Evolutionary conservation across 2,329 filamentous ascomycete genomes (phyloP), one percentile per base, ranked within the genome.

Genomic region (Monilinia fructicola): DNA sequence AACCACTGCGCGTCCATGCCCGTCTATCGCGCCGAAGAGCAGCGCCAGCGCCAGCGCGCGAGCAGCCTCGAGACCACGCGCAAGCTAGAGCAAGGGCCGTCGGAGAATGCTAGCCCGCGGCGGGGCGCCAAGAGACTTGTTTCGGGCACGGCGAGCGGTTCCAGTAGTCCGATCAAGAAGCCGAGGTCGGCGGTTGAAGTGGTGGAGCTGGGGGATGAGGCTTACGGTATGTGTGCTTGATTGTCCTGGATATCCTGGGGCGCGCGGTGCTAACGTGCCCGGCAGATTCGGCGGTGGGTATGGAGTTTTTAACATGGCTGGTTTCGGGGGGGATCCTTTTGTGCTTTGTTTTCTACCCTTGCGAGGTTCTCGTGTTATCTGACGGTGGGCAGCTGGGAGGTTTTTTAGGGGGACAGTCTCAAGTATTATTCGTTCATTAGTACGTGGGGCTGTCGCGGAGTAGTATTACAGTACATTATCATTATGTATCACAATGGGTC

Each of bases 151-250:
- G 63, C 63, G 4, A 35, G 4, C 16, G 18, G 54, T 23, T 60
- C 63, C 23, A 42, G 28, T 12, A 65, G 63, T 53, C 63, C 63
- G 7, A 44, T 18, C 3, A 65, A 65, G 31, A 65, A 65, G 35
- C 23, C 12, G 14, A 65, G 31, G 31, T 1, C 44, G 14, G 35
- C 18, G 16, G 9, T 55, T 12, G 11, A 56, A 38, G n/a, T 42
- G 16, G 18, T 14, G 12, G 21, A 28, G 14, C 11, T n/a, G 12
- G 28, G 4, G 21, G 6, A 23, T 14, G 35, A 4, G 42, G 21
- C 9, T 6, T 14, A 26, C 28, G 52, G 52, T 55, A 60, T 23
- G 56, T 38, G n/a, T 50, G 4, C 26, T 50, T 50, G n/a, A n/a
- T 11, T 2, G 38, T n/a, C 18, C 18, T 12, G 9, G 26, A 35